These are phyloP conservation scores for Tuber magnatum DNA, from an alignment of 495 filamentous ascomycete genomes.

Conservation along the genomic window DNA sequence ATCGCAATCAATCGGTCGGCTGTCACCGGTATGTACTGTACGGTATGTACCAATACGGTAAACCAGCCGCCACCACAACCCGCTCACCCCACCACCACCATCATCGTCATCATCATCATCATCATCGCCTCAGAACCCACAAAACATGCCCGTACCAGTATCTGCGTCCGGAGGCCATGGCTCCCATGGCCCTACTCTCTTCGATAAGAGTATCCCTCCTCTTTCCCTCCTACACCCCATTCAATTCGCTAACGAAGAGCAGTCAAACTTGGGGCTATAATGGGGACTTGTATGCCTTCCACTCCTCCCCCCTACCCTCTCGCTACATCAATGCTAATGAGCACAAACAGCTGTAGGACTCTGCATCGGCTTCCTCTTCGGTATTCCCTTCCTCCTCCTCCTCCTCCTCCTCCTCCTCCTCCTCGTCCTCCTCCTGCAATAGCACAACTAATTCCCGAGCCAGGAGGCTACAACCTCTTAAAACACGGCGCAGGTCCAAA, in stretches of 20 bases:
- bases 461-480: constrained; percentile 88
- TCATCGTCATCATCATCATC: not conserved
- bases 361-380: constrained; percentile 97
- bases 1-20: not conserved
- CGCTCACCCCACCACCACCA: not conserved
- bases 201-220: constrained; percentile 76
- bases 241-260: constrained; percentile 9
- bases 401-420: not conserved
- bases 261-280: constrained; percentile 98
- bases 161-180: constrained; percentile 43
- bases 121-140: not conserved
- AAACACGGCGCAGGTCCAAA: constrained; percentile 88
- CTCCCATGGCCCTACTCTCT: constrained; percentile 64
- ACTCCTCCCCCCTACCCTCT: not conserved
- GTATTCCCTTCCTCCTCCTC: constrained; percentile 47
- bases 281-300: constrained; percentile 80
- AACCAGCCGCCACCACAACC: constrained; percentile 1
- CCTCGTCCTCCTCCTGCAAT: not conserved
- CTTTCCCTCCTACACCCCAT: not conserved
- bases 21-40: not conserved
- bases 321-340: constrained; percentile 23
- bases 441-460: not conserved
- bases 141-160: constrained; percentile 62
- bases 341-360: constrained; percentile 67
- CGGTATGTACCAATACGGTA: not conserved